Evolutionary conservation across 140 eudicot genomes (phyloP).

Genomic region (Erigeron philadelphicus): DNA sequence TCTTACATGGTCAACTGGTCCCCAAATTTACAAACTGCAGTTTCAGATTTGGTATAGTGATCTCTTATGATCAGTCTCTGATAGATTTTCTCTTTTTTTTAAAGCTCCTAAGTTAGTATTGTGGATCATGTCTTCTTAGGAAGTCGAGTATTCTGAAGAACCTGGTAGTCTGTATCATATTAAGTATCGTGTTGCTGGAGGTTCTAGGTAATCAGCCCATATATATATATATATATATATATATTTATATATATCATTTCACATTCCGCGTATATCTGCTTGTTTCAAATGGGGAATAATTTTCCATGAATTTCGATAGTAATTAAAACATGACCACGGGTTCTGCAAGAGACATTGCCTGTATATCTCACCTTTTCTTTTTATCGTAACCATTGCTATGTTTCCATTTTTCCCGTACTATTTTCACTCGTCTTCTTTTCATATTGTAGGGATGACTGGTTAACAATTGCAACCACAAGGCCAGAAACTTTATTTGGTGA

Average conservation of each 20-base stretch:
- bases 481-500: constrained; percentile 98
- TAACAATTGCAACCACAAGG: constrained; percentile 94
- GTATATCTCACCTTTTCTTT: neutral
- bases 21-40: constrained; percentile 93
- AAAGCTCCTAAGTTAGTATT: constrained; percentile 14
- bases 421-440: constrained; percentile 13
- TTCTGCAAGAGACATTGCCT: neutral
- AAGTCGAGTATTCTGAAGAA: constrained; percentile 98
- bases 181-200: constrained; percentile 99
- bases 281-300: neutral
- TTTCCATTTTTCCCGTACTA: neutral
- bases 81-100: constrained; percentile 14
- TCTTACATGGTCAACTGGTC: constrained; percentile 99
- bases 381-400: neutral
- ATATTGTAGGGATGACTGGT: constrained; percentile 58
- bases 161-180: constrained; percentile 91
- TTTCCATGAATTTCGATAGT: neutral
- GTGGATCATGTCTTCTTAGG: constrained; percentile 38
- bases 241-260: constrained; percentile 3
- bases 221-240: neutral
- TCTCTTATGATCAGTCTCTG: constrained; percentile 8
- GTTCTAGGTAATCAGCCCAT: constrained; percentile 52
- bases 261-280: neutral
- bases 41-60: constrained; percentile 84
- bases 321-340: no score